phyloP scores from a whole-genome alignment of 305 asterid genomes.

The Fraxinus sp. region DNA sequence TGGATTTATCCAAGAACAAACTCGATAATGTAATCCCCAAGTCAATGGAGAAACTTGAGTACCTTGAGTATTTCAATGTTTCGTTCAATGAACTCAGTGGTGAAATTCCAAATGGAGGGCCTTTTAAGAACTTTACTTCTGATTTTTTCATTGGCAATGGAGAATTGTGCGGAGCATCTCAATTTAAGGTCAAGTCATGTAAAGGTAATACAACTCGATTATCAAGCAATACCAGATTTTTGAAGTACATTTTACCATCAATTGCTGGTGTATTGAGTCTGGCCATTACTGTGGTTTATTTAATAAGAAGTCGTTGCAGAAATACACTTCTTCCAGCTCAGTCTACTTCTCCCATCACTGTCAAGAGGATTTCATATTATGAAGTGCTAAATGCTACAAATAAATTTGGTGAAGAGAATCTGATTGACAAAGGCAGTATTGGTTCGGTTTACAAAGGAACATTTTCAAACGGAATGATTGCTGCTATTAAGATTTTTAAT shows the following conservation, averaged over 20 bases:
- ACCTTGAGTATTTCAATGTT: conserved; percentile 21
- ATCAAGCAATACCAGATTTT: background rate
- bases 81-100: conserved; percentile 15
- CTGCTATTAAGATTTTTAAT: too few species aligned
- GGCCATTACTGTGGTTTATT: background rate
- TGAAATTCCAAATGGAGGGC: too few species aligned
- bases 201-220: background rate
- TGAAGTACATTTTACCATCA: background rate
- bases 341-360: background rate
- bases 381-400: conserved; percentile 20
- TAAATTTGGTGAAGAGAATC: background rate
- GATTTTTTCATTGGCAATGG: too few species aligned
- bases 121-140: too few species aligned
- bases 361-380: conserved; percentile 21
- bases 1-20: too few species aligned
- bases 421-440: background rate
- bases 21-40: conserved; percentile 9
- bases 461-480: too few species aligned
- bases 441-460: background rate
- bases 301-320: background rate
- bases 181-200: conserved; percentile 8
- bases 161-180: background rate
- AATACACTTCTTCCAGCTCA: background rate
- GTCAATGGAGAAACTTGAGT: background rate
- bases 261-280: background rate